Percentiles rank a stretch among this genome's conserved stretches.
These are phyloP conservation scores for Colletotrichum lini DNA, from an alignment of 2,329 filamentous ascomycete species.

Conservation along the genomic window DNA sequence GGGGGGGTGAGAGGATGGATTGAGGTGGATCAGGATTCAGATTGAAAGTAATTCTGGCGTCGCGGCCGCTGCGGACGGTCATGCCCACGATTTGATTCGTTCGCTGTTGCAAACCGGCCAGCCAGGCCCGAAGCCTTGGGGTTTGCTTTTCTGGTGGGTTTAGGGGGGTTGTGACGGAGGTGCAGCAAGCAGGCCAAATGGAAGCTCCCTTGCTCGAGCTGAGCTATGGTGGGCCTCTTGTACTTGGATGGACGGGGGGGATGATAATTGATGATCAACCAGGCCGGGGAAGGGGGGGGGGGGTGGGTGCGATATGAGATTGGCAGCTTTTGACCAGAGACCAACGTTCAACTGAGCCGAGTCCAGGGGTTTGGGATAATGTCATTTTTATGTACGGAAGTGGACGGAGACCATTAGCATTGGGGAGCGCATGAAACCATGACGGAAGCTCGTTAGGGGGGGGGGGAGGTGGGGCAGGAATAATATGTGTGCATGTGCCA, in stretches of 20 bases:
- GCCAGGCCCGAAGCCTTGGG: conserved; percentile 2
- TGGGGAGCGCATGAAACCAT: neutral
- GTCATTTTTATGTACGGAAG: conserved; percentile 26
- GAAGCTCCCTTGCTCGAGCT: neutral
- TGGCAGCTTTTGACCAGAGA: neutral
- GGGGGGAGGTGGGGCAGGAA: neutral
- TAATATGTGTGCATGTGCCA: neutral
- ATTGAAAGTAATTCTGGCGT: conserved; percentile 33
- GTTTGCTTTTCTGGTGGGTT: too few species aligned
- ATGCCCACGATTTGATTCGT: conserved; percentile 24
- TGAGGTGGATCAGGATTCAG: conserved; percentile 11
- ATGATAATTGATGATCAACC: conserved; percentile 6
- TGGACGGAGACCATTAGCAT: neutral
- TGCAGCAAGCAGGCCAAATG: conserved; percentile 16
- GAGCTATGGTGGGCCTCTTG: conserved; percentile 29
- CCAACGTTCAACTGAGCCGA: conserved; percentile 4
- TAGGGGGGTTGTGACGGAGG: neutral
- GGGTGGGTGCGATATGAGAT: conserved; percentile 16
- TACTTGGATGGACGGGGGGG: conserved; percentile 16
- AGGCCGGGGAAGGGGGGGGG: conserved; percentile 2
- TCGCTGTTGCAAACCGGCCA: conserved; percentile 12
- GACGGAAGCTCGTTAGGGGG: conserved; percentile 9
- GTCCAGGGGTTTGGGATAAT: conserved; percentile 6
- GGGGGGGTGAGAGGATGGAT: neutral
- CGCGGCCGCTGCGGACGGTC: conserved; percentile 35